Evolutionary conservation across 495 filamentous ascomycete genomes (phyloP).

Genomic region (Elasticomyces elasticus): DNA sequence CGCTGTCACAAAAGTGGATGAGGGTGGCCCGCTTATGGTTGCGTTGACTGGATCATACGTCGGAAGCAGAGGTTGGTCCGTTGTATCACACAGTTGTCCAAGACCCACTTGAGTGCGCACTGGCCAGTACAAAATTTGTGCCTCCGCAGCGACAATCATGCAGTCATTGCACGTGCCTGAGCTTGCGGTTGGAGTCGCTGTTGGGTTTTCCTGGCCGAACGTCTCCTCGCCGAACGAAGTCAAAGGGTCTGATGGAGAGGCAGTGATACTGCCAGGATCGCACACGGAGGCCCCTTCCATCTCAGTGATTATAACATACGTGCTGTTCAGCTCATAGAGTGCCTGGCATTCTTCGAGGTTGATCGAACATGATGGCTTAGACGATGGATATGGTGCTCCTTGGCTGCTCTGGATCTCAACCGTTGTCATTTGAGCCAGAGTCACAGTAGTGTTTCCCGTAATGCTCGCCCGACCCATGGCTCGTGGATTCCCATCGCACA

Average conservation of each 20-base stretch:
- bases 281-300: too few species aligned
- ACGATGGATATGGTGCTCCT: not conserved
- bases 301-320: too few species aligned
- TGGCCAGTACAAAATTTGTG: not conserved
- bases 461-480: not conserved
- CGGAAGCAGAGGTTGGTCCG: too few species aligned
- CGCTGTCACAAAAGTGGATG: not conserved
- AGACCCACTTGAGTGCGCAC: not conserved
- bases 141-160: not conserved
- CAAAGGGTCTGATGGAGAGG: too few species aligned
- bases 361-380: not conserved
- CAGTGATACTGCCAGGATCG: too few species aligned
- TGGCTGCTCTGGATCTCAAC: too few species aligned
- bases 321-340: not conserved
- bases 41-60: too few species aligned
- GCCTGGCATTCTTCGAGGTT: not conserved
- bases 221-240: too few species aligned
- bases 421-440: too few species aligned
- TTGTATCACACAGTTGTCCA: not conserved
- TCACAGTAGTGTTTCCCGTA: not conserved
- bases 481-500: not conserved
- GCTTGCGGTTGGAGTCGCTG: too few species aligned
- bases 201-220: too few species aligned
- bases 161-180: not conserved
- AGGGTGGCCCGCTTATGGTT: too few species aligned